phyloP scores from a whole-genome alignment of 2,329 filamentous ascomycete genomes.

The Xylaria sp. region DNA sequence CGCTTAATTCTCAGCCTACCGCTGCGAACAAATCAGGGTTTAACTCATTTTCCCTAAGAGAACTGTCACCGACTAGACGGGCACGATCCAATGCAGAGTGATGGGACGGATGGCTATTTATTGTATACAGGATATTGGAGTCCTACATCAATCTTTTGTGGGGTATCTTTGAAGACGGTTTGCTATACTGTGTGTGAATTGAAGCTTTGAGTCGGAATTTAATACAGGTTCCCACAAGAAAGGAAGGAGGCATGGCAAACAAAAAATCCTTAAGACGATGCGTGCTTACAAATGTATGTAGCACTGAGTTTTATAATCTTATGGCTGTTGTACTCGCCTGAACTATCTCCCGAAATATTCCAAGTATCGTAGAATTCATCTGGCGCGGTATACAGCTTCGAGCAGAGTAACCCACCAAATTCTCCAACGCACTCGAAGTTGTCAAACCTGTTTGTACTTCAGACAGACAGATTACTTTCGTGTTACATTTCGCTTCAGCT shows the following conservation, averaged over 20 bases:
- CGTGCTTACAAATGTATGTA: background rate
- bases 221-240: background rate
- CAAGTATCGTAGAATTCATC: background rate
- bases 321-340: background rate
- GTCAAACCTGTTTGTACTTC: background rate
- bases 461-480: background rate
- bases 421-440: background rate
- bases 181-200: background rate
- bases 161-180: background rate
- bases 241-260: background rate
- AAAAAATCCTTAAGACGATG: background rate
- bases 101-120: constrained; percentile 2
- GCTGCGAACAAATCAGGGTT: background rate
- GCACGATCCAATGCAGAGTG: background rate
- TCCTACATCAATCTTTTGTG: background rate
- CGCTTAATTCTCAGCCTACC: background rate
- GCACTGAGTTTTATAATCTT: background rate
- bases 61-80: background rate
- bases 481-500: constrained; percentile 13
- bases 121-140: background rate
- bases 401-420: background rate
- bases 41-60: background rate
- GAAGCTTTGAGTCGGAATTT: background rate
- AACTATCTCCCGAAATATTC: background rate
- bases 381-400: background rate